phyloP scores from a whole-genome alignment of 2,329 filamentous ascomycete species.

The Exserohilum turcica region DNA sequence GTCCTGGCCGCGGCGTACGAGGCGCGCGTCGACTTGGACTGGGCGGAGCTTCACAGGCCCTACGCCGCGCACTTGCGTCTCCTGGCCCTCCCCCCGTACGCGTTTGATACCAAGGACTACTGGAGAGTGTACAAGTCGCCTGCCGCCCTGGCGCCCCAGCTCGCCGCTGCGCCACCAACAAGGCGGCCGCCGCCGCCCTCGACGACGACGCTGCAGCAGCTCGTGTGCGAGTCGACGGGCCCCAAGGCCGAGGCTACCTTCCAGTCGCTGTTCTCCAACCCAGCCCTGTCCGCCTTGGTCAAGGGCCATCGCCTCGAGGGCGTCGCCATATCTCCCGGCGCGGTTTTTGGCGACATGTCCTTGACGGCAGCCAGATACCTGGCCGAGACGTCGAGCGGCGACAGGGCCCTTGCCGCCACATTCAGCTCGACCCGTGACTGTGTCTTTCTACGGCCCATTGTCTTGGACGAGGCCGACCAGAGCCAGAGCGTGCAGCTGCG shows the following conservation, averaged over 20 bases:
- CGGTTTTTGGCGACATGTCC: not conserved
- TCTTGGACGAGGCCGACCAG: too few relatives aligned
- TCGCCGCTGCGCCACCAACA: too few relatives aligned
- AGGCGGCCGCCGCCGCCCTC: too few relatives aligned
- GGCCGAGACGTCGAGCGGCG: not conserved
- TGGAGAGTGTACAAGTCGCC: conserved; percentile 30
- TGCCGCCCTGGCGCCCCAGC: too few relatives aligned
- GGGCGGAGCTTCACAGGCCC: conserved; percentile 64
- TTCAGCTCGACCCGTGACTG: not conserved
- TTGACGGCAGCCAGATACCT: not conserved
- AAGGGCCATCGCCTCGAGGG: not conserved
- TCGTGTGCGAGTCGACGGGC: not conserved
- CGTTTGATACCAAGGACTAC: conserved; percentile 44
- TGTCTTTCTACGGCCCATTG: not conserved
- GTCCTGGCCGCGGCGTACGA: conserved; percentile 58
- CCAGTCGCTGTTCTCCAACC: not conserved
- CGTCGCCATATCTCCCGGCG: not conserved
- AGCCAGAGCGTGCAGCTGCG: too few relatives aligned
- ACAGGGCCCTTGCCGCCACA: not conserved
- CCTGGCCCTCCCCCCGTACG: conserved; percentile 57
- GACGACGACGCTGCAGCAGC: not conserved
- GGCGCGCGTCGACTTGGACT: conserved; percentile 62
- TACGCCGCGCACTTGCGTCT: conserved; percentile 55
- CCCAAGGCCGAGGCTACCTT: not conserved
- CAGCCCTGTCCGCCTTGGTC: not conserved